Evolutionary conservation across 164 flowering plant genomes (phyloP), one percentile per base, ranked within the genome.

Genomic region (Warburgia ugandensis): DNA sequence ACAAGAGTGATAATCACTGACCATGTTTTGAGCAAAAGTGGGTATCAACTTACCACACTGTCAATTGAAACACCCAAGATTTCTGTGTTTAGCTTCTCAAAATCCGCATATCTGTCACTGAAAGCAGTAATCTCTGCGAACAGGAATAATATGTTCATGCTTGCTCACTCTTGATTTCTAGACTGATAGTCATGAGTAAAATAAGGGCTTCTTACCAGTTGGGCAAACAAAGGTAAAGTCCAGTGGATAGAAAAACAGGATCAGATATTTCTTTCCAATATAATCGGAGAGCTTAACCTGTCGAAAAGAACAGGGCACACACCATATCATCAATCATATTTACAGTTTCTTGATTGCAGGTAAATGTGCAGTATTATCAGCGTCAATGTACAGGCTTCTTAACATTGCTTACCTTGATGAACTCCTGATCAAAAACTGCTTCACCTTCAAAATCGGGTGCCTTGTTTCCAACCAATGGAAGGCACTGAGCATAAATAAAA

Each of bases 181-280:
- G n/a, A n/a, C n/a, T n/a, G n/a, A 47, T 31, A 14, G 28, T 61
- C 14, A 25, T 35, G 22, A 29, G 13, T 33, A 3, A 25, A 20
- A 38, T 29, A 50, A n/a, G 14, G 10, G 22, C 41, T 2, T n/a
- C 81, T 58, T 50, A 88, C 99, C 97, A 65, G 97, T 92, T 14
- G 99, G 99, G 56, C 99, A 94, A 62, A 94, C 99, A 71, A 89
- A 94, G 54, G 99, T 89, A 61, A 94, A 94, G 73, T 94, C 99
- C 76, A 89, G 59, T 5, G 97, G 99, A 55, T 94, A 94, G 88
- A 94, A 94, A 59, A 94, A 94, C 55, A 94, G 84, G 62, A 94
- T 78, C 54, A 89, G 97, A 70, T 89, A 94, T 67, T 94, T 94
- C 84, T 89, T 89, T 59, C 96, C 96, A 64, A 81, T 82, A 52